Conservation (phyloP, 257 asterid genomes). For the Paraleonurus japonicus region DNA sequence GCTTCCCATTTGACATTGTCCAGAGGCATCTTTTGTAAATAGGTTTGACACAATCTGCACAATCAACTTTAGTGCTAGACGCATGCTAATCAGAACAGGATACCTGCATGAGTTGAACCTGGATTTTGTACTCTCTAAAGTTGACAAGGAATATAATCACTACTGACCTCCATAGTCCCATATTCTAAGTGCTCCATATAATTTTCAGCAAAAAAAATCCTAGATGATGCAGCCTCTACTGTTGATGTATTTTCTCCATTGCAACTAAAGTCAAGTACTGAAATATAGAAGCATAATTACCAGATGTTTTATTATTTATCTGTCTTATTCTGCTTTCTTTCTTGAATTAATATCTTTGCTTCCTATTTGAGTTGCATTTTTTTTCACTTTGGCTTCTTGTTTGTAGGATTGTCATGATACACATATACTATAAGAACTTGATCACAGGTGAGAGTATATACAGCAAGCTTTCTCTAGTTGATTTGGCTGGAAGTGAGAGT, state of each 20-base stretch:
- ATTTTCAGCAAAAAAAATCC: background rate
- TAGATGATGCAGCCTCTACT: background rate
- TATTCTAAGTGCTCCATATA: conserved; percentile 14
- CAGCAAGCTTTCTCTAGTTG: conserved; percentile 92
- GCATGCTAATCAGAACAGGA: background rate
- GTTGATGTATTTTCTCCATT: conserved; percentile 5
- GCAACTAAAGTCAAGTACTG: background rate
- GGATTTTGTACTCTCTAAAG: conserved; percentile 8
- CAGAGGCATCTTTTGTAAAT: background rate
- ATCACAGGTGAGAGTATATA: conserved; percentile 82
- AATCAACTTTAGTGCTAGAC: conserved; percentile 8
- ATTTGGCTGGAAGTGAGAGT: conserved; percentile 92
- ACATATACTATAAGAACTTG: conserved; percentile 76
- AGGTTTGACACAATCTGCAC: conserved; percentile 8
- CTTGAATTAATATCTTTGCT: background rate
- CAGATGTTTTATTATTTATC: background rate
- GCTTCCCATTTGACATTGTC: background rate
- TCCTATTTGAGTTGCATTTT: conserved; percentile 10
- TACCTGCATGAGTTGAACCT: background rate
- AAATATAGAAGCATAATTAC: conserved; percentile 1
- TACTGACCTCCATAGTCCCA: conserved; percentile 10
- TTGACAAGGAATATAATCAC: conserved; percentile 10
- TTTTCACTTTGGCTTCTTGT: conserved; percentile 26
- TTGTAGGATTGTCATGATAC: conserved; percentile 80
- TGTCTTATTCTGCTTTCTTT: conserved; percentile 13